phyloP scores from a whole-genome alignment of 805 yeast species.

The Saccharomycopsis amapae region DNA sequence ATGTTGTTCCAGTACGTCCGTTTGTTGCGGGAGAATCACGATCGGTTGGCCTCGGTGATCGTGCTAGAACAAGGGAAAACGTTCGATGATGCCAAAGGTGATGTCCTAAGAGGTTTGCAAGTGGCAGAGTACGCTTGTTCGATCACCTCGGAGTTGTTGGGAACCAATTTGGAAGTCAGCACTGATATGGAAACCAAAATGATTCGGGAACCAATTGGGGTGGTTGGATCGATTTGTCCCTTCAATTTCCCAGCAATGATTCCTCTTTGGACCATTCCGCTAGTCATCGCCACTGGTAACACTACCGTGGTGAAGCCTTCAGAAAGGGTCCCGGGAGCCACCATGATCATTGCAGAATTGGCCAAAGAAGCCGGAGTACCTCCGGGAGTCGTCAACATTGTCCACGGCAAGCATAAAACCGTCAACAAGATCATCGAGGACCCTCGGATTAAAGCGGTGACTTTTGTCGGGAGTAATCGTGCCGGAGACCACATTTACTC shows the following conservation, averaged over 20 bases:
- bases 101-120: slow-evolving; percentile 68
- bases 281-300: slow-evolving; percentile 60
- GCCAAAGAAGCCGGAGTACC: slow-evolving; percentile 71
- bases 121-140: slow-evolving; percentile 72
- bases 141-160: slow-evolving; percentile 57
- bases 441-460: slow-evolving; percentile 67
- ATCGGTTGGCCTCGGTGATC: slow-evolving; percentile 55
- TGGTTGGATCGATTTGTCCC: slow-evolving; percentile 71
- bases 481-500: slow-evolving; percentile 71
- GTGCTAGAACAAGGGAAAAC: slow-evolving; percentile 75
- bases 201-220: slow-evolving; percentile 67
- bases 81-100: slow-evolving; percentile 66
- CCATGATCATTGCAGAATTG: slow-evolving; percentile 65
- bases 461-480: slow-evolving; percentile 73
- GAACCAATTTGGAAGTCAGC: slow-evolving; percentile 58
- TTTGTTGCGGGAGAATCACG: slow-evolving; percentile 58
- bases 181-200: slow-evolving; percentile 70
- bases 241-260: slow-evolving; percentile 86
- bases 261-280: slow-evolving; percentile 50
- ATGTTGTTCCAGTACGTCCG: slow-evolving; percentile 62
- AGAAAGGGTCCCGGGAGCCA: slow-evolving; percentile 78
- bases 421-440: slow-evolving; percentile 66
- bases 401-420: slow-evolving; percentile 68
- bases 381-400: slow-evolving; percentile 61
- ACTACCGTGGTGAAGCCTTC: slow-evolving; percentile 63